Evolutionary conservation across 192 early-diverging fungal species (phyloP).

Genomic region (Diversispora eburnea): DNA sequence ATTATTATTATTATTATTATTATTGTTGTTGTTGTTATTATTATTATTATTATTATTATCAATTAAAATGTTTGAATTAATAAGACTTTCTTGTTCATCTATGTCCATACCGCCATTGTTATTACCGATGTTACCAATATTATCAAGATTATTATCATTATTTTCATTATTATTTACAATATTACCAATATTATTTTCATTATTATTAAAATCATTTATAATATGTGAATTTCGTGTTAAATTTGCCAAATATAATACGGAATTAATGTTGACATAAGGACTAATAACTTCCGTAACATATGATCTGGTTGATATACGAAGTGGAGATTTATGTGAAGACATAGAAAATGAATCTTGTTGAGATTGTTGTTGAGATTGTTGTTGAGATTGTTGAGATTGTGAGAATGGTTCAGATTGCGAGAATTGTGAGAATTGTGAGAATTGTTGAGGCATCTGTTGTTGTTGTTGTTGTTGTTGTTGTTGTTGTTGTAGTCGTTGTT

Average conservation of each 20-base stretch:
- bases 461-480: background rate
- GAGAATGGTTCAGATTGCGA: too few species aligned
- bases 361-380: background rate
- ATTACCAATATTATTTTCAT: background rate
- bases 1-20: background rate
- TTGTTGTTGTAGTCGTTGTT: conserved; percentile 1
- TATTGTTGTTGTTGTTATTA: too few species aligned
- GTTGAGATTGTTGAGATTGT: background rate
- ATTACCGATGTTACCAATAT: background rate
- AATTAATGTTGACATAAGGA: conserved; percentile 25
- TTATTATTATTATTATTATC: background rate
- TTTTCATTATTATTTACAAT: too few species aligned
- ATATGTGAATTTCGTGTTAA: conserved; percentile 20
- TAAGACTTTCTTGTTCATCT: background rate
- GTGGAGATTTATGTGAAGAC: background rate
- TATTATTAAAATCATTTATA: conserved; percentile 15
- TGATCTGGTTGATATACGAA: conserved; percentile 22
- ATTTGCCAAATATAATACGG: conserved; percentile 19
- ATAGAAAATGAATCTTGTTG: background rate
- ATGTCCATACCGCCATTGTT: background rate
- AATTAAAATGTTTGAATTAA: too few species aligned
- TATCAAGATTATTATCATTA: too few species aligned
- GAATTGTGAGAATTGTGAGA: background rate
- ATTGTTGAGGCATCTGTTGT: background rate
- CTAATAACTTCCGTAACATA: background rate